phyloP scores from a whole-genome alignment of 2,329 filamentous ascomycete species.

The Penicillium glabrum region DNA sequence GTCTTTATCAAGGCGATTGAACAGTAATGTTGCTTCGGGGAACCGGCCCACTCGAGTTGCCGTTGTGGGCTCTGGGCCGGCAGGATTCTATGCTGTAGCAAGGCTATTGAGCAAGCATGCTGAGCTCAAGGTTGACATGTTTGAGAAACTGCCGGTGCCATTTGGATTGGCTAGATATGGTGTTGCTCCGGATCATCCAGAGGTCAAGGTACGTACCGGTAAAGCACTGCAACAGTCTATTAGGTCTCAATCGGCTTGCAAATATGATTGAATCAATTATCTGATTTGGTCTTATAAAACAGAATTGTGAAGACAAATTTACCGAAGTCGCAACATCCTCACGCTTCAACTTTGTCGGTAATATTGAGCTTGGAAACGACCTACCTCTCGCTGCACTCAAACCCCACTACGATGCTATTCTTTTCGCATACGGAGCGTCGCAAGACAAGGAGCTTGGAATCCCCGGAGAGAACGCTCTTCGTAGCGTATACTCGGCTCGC shows the following conservation, averaged over 20 bases:
- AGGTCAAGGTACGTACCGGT: constrained; percentile 75
- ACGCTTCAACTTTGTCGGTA: constrained; percentile 87
- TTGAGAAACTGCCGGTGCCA: constrained; percentile 87
- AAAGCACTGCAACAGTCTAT: not conserved
- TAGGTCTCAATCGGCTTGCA: not conserved
- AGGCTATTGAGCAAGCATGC: constrained; percentile 75
- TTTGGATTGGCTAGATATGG: constrained; percentile 92
- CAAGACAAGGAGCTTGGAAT: constrained; percentile 77
- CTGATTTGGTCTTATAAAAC: not conserved
- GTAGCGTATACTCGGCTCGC: constrained; percentile 80
- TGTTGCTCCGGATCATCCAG: constrained; percentile 96
- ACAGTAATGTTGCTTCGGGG: constrained; percentile 30
- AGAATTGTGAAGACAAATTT: constrained; percentile 96
- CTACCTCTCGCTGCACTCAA: constrained; percentile 69
- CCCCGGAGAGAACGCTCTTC: constrained; percentile 67
- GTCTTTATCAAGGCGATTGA: constrained; percentile 23
- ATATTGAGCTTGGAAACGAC: constrained; percentile 72
- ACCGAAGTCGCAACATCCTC: constrained; percentile 79
- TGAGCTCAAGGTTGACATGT: constrained; percentile 84
- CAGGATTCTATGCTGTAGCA: constrained; percentile 92
- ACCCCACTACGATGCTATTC: constrained; percentile 84
- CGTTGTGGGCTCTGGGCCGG: constrained; percentile 88
- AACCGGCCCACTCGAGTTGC: constrained; percentile 71
- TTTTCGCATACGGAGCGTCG: constrained; percentile 91
- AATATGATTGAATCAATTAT: not conserved